Percentiles rank a stretch among this genome's conserved stretches.
phyloP scores from a whole-genome alignment of 1,284 basidiomycete genomes.

The Malassezia brasiliensis region DNA sequence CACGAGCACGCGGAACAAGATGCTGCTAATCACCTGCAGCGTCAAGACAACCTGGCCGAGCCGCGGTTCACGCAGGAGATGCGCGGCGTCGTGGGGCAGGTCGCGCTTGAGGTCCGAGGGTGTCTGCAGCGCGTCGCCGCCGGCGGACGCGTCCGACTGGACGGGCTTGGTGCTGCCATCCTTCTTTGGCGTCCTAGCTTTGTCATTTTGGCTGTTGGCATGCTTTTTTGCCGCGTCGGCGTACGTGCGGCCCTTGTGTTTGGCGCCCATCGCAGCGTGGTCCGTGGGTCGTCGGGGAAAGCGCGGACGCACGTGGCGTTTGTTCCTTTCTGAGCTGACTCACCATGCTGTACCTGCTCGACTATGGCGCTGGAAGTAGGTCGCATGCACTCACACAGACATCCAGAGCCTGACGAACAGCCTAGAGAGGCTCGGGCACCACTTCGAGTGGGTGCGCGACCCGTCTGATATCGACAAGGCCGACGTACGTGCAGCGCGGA shows the following conservation, averaged over 20 bases:
- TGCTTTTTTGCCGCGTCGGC: not conserved
- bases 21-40: slow-evolving; percentile 24
- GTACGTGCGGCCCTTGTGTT: not conserved
- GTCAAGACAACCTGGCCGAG: not conserved
- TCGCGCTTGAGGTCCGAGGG: not conserved
- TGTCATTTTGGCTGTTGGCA: not conserved
- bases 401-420: slow-evolving; percentile 69
- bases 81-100: not conserved
- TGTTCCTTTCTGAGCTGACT: not conserved
- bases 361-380: slow-evolving; percentile 46
- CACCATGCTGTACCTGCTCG: slow-evolving; percentile 44
- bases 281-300: not conserved
- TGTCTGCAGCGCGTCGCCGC: not conserved
- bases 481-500: slow-evolving; percentile 58
- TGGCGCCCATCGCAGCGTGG: not conserved
- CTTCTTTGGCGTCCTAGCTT: not conserved
- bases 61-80: not conserved
- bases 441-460: slow-evolving; percentile 78
- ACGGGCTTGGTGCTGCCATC: not conserved
- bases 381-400: slow-evolving; percentile 20
- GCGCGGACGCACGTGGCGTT: not conserved
- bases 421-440: slow-evolving; percentile 71
- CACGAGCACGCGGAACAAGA: slow-evolving; percentile 33
- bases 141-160: too few species aligned
- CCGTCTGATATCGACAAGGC: slow-evolving; percentile 79